Evolutionary conservation across 2,329 filamentous ascomycete species (phyloP).

Genomic region (Trichoderma koningii): DNA sequence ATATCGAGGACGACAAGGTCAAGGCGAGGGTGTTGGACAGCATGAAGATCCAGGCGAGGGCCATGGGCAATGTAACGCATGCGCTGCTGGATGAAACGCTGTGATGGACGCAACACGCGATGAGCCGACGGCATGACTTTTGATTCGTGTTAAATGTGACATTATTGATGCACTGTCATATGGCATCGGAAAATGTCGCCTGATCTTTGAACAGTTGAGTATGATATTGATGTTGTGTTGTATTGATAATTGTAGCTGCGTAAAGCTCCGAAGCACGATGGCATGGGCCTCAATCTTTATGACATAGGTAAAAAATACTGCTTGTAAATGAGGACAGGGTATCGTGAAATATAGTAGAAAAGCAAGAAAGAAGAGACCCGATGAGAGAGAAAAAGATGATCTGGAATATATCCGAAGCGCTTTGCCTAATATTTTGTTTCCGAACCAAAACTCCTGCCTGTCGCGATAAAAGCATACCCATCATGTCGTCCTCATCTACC

Average conservation of each 20-base stretch:
- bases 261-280: not conserved
- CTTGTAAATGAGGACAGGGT: slow-evolving; percentile 24
- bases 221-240: not conserved
- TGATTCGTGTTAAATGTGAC: not conserved
- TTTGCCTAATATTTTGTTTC: slow-evolving; percentile 1
- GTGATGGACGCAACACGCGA: slow-evolving; percentile 22
- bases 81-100: slow-evolving; percentile 40
- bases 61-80: slow-evolving; percentile 50
- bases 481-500: slow-evolving; percentile 15
- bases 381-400: not conserved
- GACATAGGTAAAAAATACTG: not conserved
- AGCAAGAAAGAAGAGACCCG: not conserved
- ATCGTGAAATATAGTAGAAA: not conserved
- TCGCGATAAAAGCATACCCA: not conserved
- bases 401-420: slow-evolving; percentile 1
- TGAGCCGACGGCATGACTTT: not conserved
- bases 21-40: slow-evolving; percentile 71
- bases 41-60: slow-evolving; percentile 70
- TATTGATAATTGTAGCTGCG: not conserved
- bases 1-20: slow-evolving; percentile 59
- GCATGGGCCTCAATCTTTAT: slow-evolving; percentile 15
- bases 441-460: slow-evolving; percentile 16
- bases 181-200: not conserved
- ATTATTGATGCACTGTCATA: not conserved
- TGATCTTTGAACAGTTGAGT: not conserved